Conservation (phyloP, 148 eudicot genomes). For the Rhododendron henanense region DNA sequence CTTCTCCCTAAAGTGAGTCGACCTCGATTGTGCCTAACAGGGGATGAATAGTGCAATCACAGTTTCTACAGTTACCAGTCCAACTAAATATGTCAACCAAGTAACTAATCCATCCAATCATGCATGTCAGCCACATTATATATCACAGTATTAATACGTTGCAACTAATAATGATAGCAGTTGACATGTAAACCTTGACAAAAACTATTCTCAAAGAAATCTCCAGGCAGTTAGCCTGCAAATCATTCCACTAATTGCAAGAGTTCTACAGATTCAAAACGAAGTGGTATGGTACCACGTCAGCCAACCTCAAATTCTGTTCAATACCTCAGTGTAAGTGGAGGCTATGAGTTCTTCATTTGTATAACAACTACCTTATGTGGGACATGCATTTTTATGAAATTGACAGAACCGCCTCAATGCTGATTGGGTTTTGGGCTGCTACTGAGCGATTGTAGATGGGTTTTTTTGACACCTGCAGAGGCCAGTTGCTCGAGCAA, state of each 20-base stretch:
- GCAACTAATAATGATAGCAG: neutral
- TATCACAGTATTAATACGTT: neutral
- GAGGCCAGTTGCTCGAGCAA: neutral
- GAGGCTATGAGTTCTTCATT: neutral
- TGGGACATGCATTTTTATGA: neutral
- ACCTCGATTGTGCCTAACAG: neutral
- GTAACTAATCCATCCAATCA: neutral
- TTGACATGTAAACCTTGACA: neutral
- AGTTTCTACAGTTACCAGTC: neutral
- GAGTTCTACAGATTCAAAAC: neutral
- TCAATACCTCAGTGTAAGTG: neutral
- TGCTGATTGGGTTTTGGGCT: neutral
- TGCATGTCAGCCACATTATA: neutral
- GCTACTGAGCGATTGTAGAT: neutral
- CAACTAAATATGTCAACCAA: neutral
- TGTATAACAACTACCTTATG: neutral
- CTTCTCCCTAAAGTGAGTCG: neutral
- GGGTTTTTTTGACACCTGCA: neutral
- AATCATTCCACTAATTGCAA: neutral
- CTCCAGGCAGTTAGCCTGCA: neutral
- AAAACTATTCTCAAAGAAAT: neutral
- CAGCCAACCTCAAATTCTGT: neutral
- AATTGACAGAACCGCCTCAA: neutral
- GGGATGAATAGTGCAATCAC: neutral
- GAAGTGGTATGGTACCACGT: neutral